Evolutionary conservation across 805 yeast genomes (phyloP).

Genomic region (Saccharomycopsis vini): DNA sequence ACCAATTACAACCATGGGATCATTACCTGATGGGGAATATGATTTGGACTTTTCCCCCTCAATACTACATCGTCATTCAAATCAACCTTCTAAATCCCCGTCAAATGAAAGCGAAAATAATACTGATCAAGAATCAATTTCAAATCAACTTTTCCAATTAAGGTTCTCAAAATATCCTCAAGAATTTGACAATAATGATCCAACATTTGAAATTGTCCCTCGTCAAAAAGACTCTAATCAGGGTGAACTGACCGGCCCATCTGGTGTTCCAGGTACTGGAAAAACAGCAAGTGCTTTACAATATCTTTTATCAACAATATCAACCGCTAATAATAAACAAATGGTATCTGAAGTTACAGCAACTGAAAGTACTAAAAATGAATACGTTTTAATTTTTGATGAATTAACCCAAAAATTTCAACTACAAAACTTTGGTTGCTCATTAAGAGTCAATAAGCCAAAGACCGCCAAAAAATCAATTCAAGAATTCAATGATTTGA

Average conservation of each 20-base stretch:
- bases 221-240: not conserved
- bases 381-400: conserved; percentile 9
- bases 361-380: conserved; percentile 10
- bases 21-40: conserved; percentile 15
- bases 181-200: not conserved
- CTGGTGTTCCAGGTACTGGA: not conserved
- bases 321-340: conserved; percentile 1
- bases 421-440: conserved; percentile 5
- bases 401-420: conserved; percentile 4
- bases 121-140: not conserved
- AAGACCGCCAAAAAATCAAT: conserved; percentile 9
- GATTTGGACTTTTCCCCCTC: conserved; percentile 9
- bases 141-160: conserved; percentile 1
- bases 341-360: conserved; percentile 7
- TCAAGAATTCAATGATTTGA: conserved; percentile 8
- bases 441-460: conserved; percentile 16
- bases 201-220: conserved; percentile 6
- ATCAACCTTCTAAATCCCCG: not conserved
- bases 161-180: conserved; percentile 1
- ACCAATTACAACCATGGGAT: not conserved
- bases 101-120: not conserved
- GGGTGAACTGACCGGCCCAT: not conserved
- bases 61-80: not conserved
- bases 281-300: not conserved
- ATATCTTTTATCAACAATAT: conserved; percentile 3